These are phyloP conservation scores for Stereum hirsutum DNA, from an alignment of 1,284 basidiomycete genomes.

Conservation along the genomic window DNA sequence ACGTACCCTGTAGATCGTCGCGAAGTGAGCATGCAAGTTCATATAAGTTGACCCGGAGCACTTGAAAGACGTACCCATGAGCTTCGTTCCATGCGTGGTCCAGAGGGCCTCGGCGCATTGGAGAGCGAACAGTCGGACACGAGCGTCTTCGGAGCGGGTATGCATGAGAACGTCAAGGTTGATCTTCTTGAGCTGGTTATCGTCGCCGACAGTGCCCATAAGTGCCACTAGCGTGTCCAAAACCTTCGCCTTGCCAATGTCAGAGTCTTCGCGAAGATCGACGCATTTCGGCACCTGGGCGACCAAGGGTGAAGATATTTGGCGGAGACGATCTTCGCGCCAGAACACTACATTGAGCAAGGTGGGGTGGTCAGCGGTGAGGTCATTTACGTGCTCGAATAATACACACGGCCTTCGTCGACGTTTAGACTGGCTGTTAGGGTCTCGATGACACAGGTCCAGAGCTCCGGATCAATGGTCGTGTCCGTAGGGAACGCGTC, in stretches of 20 bases:
- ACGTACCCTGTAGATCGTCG: conserved; percentile 43
- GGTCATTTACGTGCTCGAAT: not conserved
- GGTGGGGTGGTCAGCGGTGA: not conserved
- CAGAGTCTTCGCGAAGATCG: conserved; percentile 20
- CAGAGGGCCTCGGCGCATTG: conserved; percentile 67
- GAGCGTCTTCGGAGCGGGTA: conserved; percentile 72
- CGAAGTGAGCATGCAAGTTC: not conserved
- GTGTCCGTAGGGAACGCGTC: conserved; percentile 32
- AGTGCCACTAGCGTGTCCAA: conserved; percentile 43
- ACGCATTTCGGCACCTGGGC: conserved; percentile 55
- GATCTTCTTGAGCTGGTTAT: conserved; percentile 66
- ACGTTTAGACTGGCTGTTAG: conserved; percentile 65
- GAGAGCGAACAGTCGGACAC: conserved; percentile 63
- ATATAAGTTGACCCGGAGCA: not conserved
- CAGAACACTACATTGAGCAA: conserved; percentile 58
- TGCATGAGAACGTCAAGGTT: conserved; percentile 85
- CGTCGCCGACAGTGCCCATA: conserved; percentile 46
- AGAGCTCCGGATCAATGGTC: conserved; percentile 35
- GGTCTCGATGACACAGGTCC: conserved; percentile 57
- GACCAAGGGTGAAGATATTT: conserved; percentile 50
- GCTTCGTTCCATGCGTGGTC: conserved; percentile 66
- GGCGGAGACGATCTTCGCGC: conserved; percentile 72
- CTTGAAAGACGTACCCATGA: conserved; percentile 42
- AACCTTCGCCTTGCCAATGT: conserved; percentile 15
- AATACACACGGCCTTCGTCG: conserved; percentile 71